Evolutionary conservation across 768 basidiomycete species (phyloP).

Genomic region (Lactarius deliciosus): DNA sequence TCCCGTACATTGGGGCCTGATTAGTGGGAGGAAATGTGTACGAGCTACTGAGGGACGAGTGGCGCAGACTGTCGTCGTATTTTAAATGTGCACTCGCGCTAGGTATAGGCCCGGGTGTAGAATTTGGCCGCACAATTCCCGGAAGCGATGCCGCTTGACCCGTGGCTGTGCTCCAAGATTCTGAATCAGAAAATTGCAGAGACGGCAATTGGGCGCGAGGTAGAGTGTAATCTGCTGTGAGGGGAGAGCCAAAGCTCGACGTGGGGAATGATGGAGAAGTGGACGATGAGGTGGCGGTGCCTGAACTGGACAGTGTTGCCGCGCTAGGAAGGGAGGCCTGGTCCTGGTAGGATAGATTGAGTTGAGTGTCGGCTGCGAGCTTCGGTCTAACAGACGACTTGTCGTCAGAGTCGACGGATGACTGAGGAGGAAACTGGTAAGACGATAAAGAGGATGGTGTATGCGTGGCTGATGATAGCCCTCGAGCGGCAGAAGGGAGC

Average conservation of each 20-base stretch:
- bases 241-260: slow-evolving; percentile 47
- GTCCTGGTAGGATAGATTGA: slow-evolving; percentile 49
- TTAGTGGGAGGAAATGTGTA: slow-evolving; percentile 30
- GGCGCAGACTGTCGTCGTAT: slow-evolving; percentile 70
- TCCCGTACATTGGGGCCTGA: slow-evolving; percentile 49
- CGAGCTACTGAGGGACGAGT: slow-evolving; percentile 61
- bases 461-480: slow-evolving; percentile 17
- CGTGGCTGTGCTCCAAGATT: slow-evolving; percentile 25
- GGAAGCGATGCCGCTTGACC: slow-evolving; percentile 26
- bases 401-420: slow-evolving; percentile 43
- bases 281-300: slow-evolving; percentile 28
- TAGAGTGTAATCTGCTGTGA: slow-evolving; percentile 44
- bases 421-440: slow-evolving; percentile 58
- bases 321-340: slow-evolving; percentile 51
- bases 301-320: slow-evolving; percentile 36
- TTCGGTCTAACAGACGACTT: slow-evolving; percentile 44
- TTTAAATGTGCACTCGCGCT: slow-evolving; percentile 47
- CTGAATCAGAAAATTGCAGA: slow-evolving; percentile 32
- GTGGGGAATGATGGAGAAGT: slow-evolving; percentile 29
- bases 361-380: slow-evolving; percentile 49
- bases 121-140: slow-evolving; percentile 30
- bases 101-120: slow-evolving; percentile 29
- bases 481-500: slow-evolving; percentile 52
- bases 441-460: slow-evolving; percentile 40
- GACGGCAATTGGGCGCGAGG: slow-evolving; percentile 53